A percentile compares a stretch with the other conserved stretches of the same genome.
phyloP scores from a whole-genome alignment of 192 early-diverging fungal species.

The Polychytrium aggregatum region DNA sequence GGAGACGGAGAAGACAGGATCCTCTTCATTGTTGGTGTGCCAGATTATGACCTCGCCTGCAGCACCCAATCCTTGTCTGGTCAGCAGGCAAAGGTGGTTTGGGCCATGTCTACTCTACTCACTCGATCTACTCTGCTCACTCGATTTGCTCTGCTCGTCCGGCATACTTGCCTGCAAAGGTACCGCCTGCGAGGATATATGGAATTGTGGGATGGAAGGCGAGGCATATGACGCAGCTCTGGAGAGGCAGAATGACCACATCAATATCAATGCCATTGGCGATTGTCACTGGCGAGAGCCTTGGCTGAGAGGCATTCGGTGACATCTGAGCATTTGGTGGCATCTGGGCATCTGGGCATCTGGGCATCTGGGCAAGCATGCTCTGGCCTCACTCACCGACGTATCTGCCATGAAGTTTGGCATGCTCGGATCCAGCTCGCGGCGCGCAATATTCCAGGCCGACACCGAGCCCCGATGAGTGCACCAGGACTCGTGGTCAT shows the following conservation, averaged over 20 bases:
- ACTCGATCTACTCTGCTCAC: no score
- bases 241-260: background rate
- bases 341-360: background rate
- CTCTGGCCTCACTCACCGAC: slow-evolving; percentile 18
- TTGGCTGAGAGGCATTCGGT: no score
- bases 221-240: slow-evolving; percentile 31
- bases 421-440: slow-evolving; percentile 19
- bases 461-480: background rate
- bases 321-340: no score
- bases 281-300: no score
- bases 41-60: slow-evolving; percentile 30
- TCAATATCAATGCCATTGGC: no score
- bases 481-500: background rate
- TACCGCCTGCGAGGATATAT: slow-evolving; percentile 26
- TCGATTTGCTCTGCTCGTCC: no score
- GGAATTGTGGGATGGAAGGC: slow-evolving; percentile 35
- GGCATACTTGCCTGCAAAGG: slow-evolving; percentile 17
- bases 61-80: no score
- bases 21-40: slow-evolving; percentile 18
- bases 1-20: slow-evolving; percentile 18
- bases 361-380: slow-evolving; percentile 6
- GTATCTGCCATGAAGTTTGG: slow-evolving; percentile 7
- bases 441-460: slow-evolving; percentile 23
- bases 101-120: no score
- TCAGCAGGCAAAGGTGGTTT: no score